A percentile compares a stretch with the other conserved stretches of the same genome.
These are phyloP conservation scores for Graphium sp. DNA, from an alignment of 2,329 filamentous ascomycete species.

Conservation along the genomic window DNA sequence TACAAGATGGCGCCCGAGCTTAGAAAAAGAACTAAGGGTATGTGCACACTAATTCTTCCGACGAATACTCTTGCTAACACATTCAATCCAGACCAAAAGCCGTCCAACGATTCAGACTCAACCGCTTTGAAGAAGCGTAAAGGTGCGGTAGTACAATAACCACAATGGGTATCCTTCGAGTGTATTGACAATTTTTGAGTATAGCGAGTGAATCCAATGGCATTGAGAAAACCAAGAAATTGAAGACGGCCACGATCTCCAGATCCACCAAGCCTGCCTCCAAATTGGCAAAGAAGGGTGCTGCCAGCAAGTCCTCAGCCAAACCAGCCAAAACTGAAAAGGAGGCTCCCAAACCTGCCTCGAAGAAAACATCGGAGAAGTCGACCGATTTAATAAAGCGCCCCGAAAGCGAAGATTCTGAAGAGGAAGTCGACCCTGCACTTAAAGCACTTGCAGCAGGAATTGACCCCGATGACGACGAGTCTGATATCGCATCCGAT, in stretches of 20 bases:
- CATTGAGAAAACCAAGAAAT: conserved; percentile 24
- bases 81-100: not conserved
- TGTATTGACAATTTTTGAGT: conserved; percentile 9
- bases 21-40: conserved; percentile 17
- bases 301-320: conserved; percentile 14
- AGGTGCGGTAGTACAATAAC: conserved; percentile 10
- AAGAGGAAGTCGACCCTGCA: conserved; percentile 22
- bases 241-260: conserved; percentile 22
- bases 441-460: conserved; percentile 24
- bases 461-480: conserved; percentile 26
- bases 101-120: conserved; percentile 1
- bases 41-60: conserved; percentile 7
- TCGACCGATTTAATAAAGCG: conserved; percentile 9
- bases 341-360: not conserved
- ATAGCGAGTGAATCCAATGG: conserved; percentile 26
- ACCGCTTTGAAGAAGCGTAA: conserved; percentile 16
- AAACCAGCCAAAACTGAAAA: conserved; percentile 6
- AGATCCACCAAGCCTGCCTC: conserved; percentile 9
- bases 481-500: conserved; percentile 15
- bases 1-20: conserved; percentile 27
- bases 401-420: conserved; percentile 16
- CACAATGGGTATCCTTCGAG: not conserved
- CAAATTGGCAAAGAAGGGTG: conserved; percentile 18
- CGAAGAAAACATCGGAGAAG: conserved; percentile 2
- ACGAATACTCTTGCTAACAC: not conserved